phyloP scores from a whole-genome alignment of 495 filamentous ascomycete genomes.

The Aspergillus taichungensis region DNA sequence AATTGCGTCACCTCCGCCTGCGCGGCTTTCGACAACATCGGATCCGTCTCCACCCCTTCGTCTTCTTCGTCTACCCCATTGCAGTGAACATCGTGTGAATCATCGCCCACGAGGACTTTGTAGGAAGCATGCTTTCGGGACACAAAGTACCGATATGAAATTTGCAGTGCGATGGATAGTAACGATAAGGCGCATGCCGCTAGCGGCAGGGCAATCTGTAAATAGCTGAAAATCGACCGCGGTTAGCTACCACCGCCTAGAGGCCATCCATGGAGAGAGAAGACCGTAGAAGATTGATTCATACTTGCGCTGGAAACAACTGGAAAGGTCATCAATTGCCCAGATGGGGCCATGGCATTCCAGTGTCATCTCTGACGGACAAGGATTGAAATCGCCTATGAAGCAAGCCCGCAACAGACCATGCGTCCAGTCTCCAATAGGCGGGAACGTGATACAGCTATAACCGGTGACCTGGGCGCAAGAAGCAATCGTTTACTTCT shows the following conservation, averaged over 20 bases:
- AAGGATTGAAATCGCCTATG: not conserved
- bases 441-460: too few species aligned
- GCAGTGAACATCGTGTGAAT: slow-evolving; percentile 28
- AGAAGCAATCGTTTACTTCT: too few species aligned
- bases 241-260: not conserved
- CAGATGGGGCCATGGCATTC: slow-evolving; percentile 75
- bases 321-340: slow-evolving; percentile 79
- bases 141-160: slow-evolving; percentile 42
- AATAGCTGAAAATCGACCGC: slow-evolving; percentile 51
- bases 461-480: too few species aligned
- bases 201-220: slow-evolving; percentile 77
- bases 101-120: slow-evolving; percentile 29
- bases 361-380: slow-evolving; percentile 46
- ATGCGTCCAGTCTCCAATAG: not conserved
- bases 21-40: slow-evolving; percentile 55
- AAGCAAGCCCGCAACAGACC: not conserved
- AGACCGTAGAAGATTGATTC: slow-evolving; percentile 16
- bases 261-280: not conserved
- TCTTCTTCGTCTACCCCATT: slow-evolving; percentile 40
- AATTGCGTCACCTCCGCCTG: slow-evolving; percentile 58
- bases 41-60: slow-evolving; percentile 54
- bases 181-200: slow-evolving; percentile 60
- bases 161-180: slow-evolving; percentile 47
- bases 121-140: slow-evolving; percentile 28
- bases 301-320: slow-evolving; percentile 84